Evolutionary conservation across 306 rosid species (phyloP).

Genomic region (Dalbergia oliveri): DNA sequence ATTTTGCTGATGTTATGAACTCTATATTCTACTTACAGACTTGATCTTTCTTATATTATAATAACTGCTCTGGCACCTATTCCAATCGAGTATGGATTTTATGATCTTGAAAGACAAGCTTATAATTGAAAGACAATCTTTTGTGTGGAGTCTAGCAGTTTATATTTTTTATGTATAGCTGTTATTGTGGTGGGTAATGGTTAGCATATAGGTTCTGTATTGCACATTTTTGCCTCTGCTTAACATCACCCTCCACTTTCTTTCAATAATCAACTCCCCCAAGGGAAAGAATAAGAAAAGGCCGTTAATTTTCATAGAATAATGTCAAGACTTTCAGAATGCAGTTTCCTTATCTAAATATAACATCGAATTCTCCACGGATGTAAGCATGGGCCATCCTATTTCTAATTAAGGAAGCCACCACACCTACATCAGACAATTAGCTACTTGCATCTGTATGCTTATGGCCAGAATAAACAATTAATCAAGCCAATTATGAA

Average conservation of each 20-base stretch:
- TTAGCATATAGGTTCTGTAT: neutral
- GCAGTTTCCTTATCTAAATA: constrained; percentile 4
- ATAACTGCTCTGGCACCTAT: neutral
- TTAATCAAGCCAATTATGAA: constrained; percentile 1
- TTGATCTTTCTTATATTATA: constrained; percentile 33
- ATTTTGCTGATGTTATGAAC: constrained; percentile 11
- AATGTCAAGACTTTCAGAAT: neutral
- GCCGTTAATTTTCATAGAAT: neutral
- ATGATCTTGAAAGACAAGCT: constrained; percentile 31
- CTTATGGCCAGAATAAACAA: constrained; percentile 1
- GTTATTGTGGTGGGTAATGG: neutral
- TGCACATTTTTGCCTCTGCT: neutral
- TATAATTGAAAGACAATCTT: neutral
- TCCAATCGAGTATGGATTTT: constrained; percentile 20
- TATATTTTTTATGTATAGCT: neutral
- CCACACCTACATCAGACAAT: neutral
- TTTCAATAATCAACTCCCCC: neutral
- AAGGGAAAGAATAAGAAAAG: neutral
- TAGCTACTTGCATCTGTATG: neutral
- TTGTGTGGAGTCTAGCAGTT: neutral
- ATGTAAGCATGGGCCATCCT: constrained; percentile 2
- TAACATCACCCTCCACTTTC: neutral
- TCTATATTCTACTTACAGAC: neutral
- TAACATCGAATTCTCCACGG: neutral
- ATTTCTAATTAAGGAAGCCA: neutral